A percentile compares a stretch with the other conserved stretches of the same genome.
Conservation (phyloP, 208 protist genomes). For the Leishmania arabica region DNA sequence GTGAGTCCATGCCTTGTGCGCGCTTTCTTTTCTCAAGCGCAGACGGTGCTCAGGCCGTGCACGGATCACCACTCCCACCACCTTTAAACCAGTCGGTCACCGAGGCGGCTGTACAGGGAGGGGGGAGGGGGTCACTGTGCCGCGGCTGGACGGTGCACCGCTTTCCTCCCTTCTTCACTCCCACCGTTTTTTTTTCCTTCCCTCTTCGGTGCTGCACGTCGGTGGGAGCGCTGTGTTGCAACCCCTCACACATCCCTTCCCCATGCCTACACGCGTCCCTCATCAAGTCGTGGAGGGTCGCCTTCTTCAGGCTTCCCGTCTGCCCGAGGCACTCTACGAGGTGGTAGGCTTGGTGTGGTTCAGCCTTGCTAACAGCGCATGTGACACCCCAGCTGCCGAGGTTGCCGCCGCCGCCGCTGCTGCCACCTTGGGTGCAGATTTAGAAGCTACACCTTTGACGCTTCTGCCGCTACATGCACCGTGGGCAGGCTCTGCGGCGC, state of each 20-base stretch:
- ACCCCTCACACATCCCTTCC: not conserved
- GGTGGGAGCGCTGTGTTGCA: not conserved
- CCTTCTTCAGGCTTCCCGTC: slow-evolving; percentile 14
- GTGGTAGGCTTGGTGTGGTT: slow-evolving; percentile 28
- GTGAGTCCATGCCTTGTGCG: not conserved
- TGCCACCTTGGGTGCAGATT: not conserved
- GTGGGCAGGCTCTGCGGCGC: not conserved
- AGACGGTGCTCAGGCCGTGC: not conserved
- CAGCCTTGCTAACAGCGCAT: slow-evolving; percentile 15
- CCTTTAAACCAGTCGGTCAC: not conserved
- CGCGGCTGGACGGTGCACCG: not conserved
- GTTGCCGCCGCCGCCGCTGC: not conserved
- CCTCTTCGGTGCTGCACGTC: not conserved
- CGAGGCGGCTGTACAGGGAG: not conserved
- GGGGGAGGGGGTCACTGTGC: not conserved
- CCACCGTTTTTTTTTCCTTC: not conserved
- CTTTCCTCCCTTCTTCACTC: not conserved
- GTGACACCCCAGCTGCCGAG: not conserved
- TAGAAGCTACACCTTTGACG: not conserved
- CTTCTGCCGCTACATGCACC: not conserved
- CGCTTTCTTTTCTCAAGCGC: not conserved
- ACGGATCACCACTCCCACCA: not conserved
- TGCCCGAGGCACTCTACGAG: slow-evolving; percentile 20
- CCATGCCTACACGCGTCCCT: slow-evolving; percentile 1
- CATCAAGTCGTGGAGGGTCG: slow-evolving; percentile 13